phyloP scores from a whole-genome alignment of 1,284 basidiomycete species.

The Pholiota adiposa region DNA sequence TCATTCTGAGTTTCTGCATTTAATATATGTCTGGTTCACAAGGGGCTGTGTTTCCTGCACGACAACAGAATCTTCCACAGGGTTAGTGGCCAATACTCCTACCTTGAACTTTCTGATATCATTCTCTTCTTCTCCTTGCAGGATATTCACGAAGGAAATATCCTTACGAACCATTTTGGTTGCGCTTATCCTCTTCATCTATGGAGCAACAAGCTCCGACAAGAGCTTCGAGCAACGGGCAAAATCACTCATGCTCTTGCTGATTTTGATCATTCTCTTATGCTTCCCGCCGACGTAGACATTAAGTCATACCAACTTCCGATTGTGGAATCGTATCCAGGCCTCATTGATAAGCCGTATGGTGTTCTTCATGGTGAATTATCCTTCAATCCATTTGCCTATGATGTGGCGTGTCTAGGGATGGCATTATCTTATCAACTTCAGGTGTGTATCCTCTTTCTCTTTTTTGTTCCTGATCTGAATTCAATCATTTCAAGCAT shows the following conservation, averaged over 20 bases:
- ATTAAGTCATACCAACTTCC: conserved; percentile 18
- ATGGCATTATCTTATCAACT: conserved; percentile 12
- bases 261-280: conserved; percentile 25
- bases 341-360: conserved; percentile 1
- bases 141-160: conserved; percentile 21
- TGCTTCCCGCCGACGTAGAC: conserved; percentile 15
- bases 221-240: conserved; percentile 7
- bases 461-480: not conserved
- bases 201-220: not conserved
- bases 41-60: conserved; percentile 25
- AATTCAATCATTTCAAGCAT: conserved; percentile 18
- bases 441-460: conserved; percentile 9
- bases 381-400: conserved; percentile 32
- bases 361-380: conserved; percentile 30
- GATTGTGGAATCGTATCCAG: conserved; percentile 17
- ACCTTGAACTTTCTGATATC: not conserved
- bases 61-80: conserved; percentile 25
- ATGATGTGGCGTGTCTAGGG: conserved; percentile 29
- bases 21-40: not conserved
- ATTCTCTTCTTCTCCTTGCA: not conserved
- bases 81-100: conserved; percentile 5
- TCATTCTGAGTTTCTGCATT: not conserved
- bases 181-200: not conserved
- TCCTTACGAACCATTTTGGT: conserved; percentile 21
- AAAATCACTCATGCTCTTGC: conserved; percentile 18